Evolutionary conservation across 2,329 filamentous ascomycete species (phyloP).

Genomic region (Trichoderma hamatum): DNA sequence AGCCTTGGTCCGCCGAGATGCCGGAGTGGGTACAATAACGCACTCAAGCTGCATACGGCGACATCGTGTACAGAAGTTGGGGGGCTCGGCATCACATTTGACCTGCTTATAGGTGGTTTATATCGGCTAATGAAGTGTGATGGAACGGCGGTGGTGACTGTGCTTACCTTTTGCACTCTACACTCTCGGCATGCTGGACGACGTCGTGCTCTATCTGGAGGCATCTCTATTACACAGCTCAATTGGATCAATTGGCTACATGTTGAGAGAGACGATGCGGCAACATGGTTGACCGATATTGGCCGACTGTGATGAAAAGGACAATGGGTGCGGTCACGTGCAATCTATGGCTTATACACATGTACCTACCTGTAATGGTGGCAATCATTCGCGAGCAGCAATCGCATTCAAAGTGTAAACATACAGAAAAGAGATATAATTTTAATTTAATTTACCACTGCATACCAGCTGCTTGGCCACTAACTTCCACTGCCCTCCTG

Average conservation of each 20-base stretch:
- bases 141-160: not conserved
- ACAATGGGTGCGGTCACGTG: not conserved
- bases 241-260: not conserved
- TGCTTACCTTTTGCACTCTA: conserved; percentile 16
- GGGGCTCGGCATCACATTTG: conserved; percentile 16
- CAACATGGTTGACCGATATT: not conserved
- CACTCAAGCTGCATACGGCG: conserved; percentile 14
- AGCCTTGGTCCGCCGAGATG: conserved; percentile 17
- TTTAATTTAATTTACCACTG: not conserved
- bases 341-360: not conserved
- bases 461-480: not conserved
- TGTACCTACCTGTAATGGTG: too few species aligned
- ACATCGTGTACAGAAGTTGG: conserved; percentile 11
- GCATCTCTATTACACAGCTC: not conserved
- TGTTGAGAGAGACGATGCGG: not conserved
- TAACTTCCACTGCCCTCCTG: conserved; percentile 5
- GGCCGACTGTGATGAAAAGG: conserved; percentile 8
- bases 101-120: not conserved
- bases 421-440: not conserved
- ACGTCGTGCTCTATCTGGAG: conserved; percentile 14
- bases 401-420: not conserved
- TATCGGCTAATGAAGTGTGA: not conserved
- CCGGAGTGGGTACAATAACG: conserved; percentile 6
- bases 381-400: not conserved
- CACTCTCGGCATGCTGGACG: conserved; percentile 22